Base-by-base conservation (phyloP, 1,284 basidiomycete genomes). In the Psilocybe mexicana region DNA sequence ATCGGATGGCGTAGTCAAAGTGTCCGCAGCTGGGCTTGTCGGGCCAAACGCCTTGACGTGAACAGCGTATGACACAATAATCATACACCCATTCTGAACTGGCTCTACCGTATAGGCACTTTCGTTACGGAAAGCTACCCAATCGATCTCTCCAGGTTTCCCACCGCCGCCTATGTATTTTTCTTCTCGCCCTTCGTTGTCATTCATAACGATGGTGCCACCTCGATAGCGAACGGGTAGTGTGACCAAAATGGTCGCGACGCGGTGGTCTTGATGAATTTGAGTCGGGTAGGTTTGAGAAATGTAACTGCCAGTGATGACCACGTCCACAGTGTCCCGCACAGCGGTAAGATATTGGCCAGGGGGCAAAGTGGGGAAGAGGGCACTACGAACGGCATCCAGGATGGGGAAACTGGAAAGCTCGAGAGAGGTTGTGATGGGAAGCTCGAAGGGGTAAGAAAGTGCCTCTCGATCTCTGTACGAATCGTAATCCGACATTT, bases 401-500 rank as follows among this genome's bases (percentile, higher is more conserved):
- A 92, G 80, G 66, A 92, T 86, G 1, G 90, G 90, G 66, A 90
- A 88, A 68, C 87, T 90, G 11, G 88, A 81, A 61, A 92, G 79
- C 65, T 92, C 90, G 63, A 92, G 81, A 0, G 90, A 87, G 11
- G 86, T 77, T 0, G 87, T 90, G 50, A 91, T 73, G 11, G 90
- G 86, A 48, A 90, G 82, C 57, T 80, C 84, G 4, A 84, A 76
- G 6, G 90, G 89, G 70, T 86, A 91, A 70, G 84, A 86, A n/a
- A 90, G 76, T 0, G 86, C 84, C 63, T 89, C 87, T 56, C 79
- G 79, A 58, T 84, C 83, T 12, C 76, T 74, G 62, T 82, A 86
- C 26, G 77, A 72, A 4, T 80, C 79, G 54, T 79, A 74, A 2
- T 81, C 80, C n/a, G 78, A 76, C 0, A 79, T 80, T 57, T 80